These are phyloP conservation scores for Colletotrichum graminicola DNA, from an alignment of 2,329 filamentous ascomycete species.

Conservation along the genomic window DNA sequence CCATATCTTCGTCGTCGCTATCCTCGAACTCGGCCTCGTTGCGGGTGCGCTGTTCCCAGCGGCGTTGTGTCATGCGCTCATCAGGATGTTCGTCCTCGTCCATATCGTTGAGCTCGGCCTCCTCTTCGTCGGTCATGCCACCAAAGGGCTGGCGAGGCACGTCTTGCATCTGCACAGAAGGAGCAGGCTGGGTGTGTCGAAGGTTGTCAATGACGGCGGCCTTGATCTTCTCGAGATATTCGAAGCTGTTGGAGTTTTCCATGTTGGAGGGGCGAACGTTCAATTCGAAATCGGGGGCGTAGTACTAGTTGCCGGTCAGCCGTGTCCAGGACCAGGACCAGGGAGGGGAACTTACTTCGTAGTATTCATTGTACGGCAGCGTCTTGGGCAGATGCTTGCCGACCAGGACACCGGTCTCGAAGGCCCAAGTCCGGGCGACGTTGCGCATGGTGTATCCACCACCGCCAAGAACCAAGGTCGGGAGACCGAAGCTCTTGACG, in stretches of 20 bases:
- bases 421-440: slow-evolving; percentile 96
- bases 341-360: slow-evolving; percentile 69
- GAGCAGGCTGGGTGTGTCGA: slow-evolving; percentile 84
- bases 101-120: slow-evolving; percentile 73
- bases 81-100: slow-evolving; percentile 92
- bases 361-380: slow-evolving; percentile 98
- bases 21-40: slow-evolving; percentile 87
- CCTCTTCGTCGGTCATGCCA: slow-evolving; percentile 75
- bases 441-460: slow-evolving; percentile 98
- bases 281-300: slow-evolving; percentile 89
- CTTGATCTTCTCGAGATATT: slow-evolving; percentile 86
- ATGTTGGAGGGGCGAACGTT: slow-evolving; percentile 91
- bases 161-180: slow-evolving; percentile 92
- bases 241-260: slow-evolving; percentile 88
- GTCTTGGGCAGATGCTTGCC: slow-evolving; percentile 83
- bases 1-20: slow-evolving; percentile 89
- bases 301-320: slow-evolving; percentile 74
- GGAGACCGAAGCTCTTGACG: slow-evolving; percentile 86
- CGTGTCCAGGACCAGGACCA: neutral
- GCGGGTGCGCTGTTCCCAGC: slow-evolving; percentile 83
- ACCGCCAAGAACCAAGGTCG: slow-evolving; percentile 92
- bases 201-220: slow-evolving; percentile 87
- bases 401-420: slow-evolving; percentile 92
- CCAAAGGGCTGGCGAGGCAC: slow-evolving; percentile 72
- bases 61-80: slow-evolving; percentile 81